phyloP scores from a whole-genome alignment of 495 filamentous ascomycete genomes.

The Tuber indicum region DNA sequence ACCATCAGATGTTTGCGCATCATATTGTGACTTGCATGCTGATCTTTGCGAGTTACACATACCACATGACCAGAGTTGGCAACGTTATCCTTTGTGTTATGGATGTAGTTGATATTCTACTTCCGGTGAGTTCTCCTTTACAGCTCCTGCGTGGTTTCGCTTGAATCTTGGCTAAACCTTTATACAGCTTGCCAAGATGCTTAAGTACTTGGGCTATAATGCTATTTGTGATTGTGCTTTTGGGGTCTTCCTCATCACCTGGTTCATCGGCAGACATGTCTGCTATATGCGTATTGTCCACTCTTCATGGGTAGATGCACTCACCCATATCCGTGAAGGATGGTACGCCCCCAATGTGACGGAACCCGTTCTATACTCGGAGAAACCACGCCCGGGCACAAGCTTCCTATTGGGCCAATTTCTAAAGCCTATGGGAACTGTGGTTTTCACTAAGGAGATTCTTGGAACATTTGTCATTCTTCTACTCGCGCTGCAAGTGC shows the following conservation, averaged over 20 bases:
- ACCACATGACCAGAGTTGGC: conserved; percentile 75
- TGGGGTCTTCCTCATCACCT: conserved; percentile 76
- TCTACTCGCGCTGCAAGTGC: conserved; percentile 67
- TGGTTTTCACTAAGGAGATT: conserved; percentile 70
- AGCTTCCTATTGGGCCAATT: conserved; percentile 25
- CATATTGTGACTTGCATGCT: conserved; percentile 82
- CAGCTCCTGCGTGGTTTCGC: not conserved
- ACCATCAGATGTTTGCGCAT: conserved; percentile 91
- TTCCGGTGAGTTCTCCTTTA: conserved; percentile 60
- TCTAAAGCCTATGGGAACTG: conserved; percentile 42
- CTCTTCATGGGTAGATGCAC: conserved; percentile 68
- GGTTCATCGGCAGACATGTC: conserved; percentile 78
- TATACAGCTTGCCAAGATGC: conserved; percentile 75
- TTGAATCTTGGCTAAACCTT: conserved; percentile 9
- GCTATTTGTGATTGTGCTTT: conserved; percentile 76
- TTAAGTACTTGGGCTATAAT: conserved; percentile 77
- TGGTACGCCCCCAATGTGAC: conserved; percentile 52
- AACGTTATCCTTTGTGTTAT: conserved; percentile 85
- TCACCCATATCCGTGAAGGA: conserved; percentile 55
- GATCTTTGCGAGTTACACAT: conserved; percentile 72
- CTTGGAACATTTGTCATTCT: conserved; percentile 68
- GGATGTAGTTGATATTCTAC: conserved; percentile 84
- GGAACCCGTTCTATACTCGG: conserved; percentile 46
- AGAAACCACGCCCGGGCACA: conserved; percentile 20
- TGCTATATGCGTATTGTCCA: conserved; percentile 70